Evolutionary conservation across 2,329 filamentous ascomycete species (phyloP).

Genomic region (Fonsecaea nubica): DNA sequence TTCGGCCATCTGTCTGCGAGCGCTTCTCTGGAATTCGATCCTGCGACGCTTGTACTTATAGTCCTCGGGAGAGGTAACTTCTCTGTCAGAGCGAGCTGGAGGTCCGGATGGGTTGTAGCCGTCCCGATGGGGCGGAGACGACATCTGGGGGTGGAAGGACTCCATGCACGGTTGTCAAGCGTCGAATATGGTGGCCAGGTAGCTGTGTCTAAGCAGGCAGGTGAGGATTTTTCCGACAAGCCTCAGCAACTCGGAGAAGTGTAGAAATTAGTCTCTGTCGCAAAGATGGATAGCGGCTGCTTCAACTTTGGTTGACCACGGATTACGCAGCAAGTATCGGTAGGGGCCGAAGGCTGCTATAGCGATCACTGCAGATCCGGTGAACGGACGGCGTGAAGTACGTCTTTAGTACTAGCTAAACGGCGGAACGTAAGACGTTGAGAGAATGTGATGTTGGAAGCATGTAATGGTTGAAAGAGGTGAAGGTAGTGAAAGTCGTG

Average conservation of each 20-base stretch:
- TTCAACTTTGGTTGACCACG: slow-evolving; percentile 19
- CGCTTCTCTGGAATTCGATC: slow-evolving; percentile 20
- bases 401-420: not conserved
- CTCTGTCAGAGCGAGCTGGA: slow-evolving; percentile 30
- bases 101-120: slow-evolving; percentile 25
- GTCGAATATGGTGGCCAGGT: not conserved
- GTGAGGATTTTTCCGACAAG: not conserved
- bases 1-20: slow-evolving; percentile 25
- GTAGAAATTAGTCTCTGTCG: not conserved
- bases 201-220: not conserved
- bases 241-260: not conserved
- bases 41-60: slow-evolving; percentile 34
- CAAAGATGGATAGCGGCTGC: not conserved
- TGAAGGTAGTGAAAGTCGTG: slow-evolving; percentile 6
- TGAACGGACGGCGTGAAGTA: not conserved
- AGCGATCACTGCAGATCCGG: not conserved
- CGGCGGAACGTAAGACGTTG: no score
- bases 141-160: slow-evolving; percentile 22
- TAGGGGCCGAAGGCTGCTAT: not conserved
- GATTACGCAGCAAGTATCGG: slow-evolving; percentile 6
- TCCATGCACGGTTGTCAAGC: slow-evolving; percentile 19
- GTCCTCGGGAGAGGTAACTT: slow-evolving; percentile 20
- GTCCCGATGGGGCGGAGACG: slow-evolving; percentile 31
- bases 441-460: not conserved
- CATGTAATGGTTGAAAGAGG: not conserved